These are phyloP conservation scores for Ilyonectria destructans DNA, from an alignment of 2,329 filamentous ascomycete species.

Conservation along the genomic window DNA sequence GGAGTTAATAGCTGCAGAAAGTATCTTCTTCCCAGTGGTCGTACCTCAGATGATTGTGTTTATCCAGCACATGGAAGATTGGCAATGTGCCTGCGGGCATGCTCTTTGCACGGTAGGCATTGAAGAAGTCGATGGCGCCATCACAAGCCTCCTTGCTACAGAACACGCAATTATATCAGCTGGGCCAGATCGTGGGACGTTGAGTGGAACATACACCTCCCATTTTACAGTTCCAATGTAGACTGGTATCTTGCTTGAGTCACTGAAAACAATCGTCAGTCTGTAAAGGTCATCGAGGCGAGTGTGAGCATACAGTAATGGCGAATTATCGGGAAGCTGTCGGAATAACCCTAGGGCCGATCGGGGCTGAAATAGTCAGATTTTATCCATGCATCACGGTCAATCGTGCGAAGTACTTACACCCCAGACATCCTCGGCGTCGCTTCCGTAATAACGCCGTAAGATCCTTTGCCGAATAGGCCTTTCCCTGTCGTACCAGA, in stretches of 20 bases:
- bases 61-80: constrained; percentile 33
- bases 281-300: neutral
- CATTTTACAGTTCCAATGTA: constrained; percentile 35
- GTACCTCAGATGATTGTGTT: constrained; percentile 37
- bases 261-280: neutral
- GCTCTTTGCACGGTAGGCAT: constrained; percentile 31
- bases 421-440: constrained; percentile 33
- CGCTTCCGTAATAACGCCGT: constrained; percentile 28
- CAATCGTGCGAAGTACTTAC: constrained; percentile 18
- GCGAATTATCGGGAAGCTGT: constrained; percentile 30
- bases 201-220: constrained; percentile 31
- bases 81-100: constrained; percentile 27
- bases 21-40: neutral
- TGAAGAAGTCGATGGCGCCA: constrained; percentile 32
- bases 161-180: neutral
- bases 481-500: constrained; percentile 34
- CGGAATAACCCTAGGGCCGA: constrained; percentile 33
- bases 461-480: constrained; percentile 33
- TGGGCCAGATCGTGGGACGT: neutral
- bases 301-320: constrained; percentile 24
- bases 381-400: neutral
- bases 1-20: neutral
- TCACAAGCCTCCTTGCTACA: constrained; percentile 30
- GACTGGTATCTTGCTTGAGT: constrained; percentile 27
- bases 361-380: constrained; percentile 14